Evolutionary conservation across 2,329 filamentous ascomycete genomes (phyloP).

Genomic region (Colletotrichum chlorophyti): DNA sequence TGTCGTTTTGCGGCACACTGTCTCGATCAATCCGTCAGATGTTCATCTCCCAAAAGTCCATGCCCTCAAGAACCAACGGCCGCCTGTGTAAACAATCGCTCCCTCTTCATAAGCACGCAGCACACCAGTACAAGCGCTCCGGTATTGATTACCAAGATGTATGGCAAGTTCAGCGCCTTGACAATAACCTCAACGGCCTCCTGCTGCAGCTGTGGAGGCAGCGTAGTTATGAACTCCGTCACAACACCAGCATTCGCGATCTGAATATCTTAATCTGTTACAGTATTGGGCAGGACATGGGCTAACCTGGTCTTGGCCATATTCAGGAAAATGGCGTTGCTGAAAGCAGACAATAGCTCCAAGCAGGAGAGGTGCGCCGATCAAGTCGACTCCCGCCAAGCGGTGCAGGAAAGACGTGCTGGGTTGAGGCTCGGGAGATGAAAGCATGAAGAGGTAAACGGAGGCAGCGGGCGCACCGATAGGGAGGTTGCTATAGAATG

Average conservation of each 20-base stretch:
- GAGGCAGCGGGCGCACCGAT: conserved; percentile 45
- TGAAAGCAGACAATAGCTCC: conserved; percentile 46
- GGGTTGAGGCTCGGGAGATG: conserved; percentile 32
- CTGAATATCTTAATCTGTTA: conserved; percentile 32
- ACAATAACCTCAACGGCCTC: conserved; percentile 35
- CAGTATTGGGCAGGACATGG: conserved; percentile 31
- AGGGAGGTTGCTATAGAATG: conserved; percentile 61
- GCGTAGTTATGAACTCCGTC: conserved; percentile 11
- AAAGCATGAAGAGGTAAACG: conserved; percentile 38
- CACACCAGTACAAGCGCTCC: conserved; percentile 41
- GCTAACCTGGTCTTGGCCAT: conserved; percentile 35
- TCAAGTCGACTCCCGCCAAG: conserved; percentile 47
- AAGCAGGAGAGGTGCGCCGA: conserved; percentile 51
- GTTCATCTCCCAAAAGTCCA: neutral
- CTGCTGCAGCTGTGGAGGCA: conserved; percentile 28
- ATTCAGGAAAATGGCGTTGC: conserved; percentile 40
- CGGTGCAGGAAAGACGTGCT: conserved; percentile 33
- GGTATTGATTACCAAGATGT: conserved; percentile 42
- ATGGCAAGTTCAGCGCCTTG: conserved; percentile 27
- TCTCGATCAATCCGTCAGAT: neutral
- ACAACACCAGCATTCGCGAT: conserved; percentile 33
- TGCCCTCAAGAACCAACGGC: neutral
- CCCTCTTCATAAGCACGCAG: conserved; percentile 22
- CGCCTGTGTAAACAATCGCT: conserved; percentile 19
- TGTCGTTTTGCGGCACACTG: too few relatives aligned